These are phyloP conservation scores for Picea sitchensis DNA, from an alignment of 75 land plant species.

Conservation along the genomic window DNA sequence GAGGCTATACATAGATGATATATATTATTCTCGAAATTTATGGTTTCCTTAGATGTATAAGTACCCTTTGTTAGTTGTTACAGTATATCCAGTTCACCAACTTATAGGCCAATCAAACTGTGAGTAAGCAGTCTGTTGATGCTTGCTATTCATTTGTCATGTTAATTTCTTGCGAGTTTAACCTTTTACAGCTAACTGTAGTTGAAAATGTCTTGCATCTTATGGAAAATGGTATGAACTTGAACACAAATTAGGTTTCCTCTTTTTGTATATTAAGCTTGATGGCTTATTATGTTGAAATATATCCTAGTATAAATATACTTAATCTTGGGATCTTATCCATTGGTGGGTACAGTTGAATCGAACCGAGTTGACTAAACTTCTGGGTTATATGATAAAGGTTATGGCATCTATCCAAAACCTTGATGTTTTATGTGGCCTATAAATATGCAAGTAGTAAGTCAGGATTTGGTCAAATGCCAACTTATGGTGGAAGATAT, in stretches of 20 bases:
- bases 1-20: neutral
- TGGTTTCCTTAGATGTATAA: neutral
- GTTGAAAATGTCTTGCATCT: neutral
- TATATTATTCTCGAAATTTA: neutral
- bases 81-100: neutral
- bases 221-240: neutral
- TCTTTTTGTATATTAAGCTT: neutral
- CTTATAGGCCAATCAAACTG: neutral
- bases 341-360: neutral
- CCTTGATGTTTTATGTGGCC: too few relatives aligned
- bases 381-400: too few relatives aligned
- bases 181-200: conserved; percentile 2
- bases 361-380: neutral
- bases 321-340: neutral
- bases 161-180: neutral
- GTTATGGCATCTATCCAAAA: too few relatives aligned
- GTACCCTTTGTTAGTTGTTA: neutral
- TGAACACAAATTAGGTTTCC: neutral
- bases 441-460: too few relatives aligned
- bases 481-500: neutral
- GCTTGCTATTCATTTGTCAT: neutral
- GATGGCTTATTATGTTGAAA: neutral
- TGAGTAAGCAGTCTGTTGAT: neutral
- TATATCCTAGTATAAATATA: neutral
- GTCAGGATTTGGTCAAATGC: neutral